Evolutionary conservation across 805 yeast species (phyloP).

Genomic region (Metschnikowia hibisci): DNA sequence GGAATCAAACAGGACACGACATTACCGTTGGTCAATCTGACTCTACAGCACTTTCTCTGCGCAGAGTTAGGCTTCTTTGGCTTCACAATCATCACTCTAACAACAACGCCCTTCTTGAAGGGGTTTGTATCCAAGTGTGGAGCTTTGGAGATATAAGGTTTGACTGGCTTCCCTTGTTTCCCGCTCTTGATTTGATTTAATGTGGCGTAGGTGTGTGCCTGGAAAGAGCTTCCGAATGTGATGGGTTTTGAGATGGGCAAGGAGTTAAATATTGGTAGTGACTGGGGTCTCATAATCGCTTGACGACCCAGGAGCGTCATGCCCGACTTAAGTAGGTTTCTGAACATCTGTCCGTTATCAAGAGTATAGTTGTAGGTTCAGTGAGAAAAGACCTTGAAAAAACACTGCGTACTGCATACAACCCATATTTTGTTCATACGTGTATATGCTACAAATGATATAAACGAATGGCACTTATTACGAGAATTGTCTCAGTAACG

Average conservation of each 20-base stretch:
- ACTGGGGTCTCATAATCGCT: slow-evolving; percentile 3
- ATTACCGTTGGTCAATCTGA: slow-evolving; percentile 84
- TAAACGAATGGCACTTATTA: too few relatives aligned
- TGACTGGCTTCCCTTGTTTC: slow-evolving; percentile 44
- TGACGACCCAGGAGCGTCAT: slow-evolving; percentile 7
- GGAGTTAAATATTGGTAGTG: slow-evolving; percentile 9
- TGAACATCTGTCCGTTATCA: slow-evolving; percentile 11
- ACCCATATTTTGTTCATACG: not conserved
- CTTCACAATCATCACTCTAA: slow-evolving; percentile 89
- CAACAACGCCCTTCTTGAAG: slow-evolving; percentile 86
- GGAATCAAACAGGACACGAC: slow-evolving; percentile 91
- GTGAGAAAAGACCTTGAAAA: slow-evolving; percentile 9
- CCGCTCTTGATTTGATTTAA: slow-evolving; percentile 76
- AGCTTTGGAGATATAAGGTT: slow-evolving; percentile 53
- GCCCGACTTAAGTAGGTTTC: slow-evolving; percentile 13
- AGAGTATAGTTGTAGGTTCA: not conserved
- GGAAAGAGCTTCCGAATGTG: slow-evolving; percentile 8
- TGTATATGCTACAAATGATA: too few relatives aligned
- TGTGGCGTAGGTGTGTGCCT: slow-evolving; percentile 58
- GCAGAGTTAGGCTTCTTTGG: slow-evolving; percentile 99
- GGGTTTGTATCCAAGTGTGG: slow-evolving; percentile 86
- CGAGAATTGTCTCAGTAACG: too few relatives aligned
- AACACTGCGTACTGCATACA: not conserved
- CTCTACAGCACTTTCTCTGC: slow-evolving; percentile 94
- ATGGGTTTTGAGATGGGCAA: slow-evolving; percentile 16